Base-by-base conservation (phyloP, 176 grass and related monocot species). In the Panicum miliaceum region DNA sequence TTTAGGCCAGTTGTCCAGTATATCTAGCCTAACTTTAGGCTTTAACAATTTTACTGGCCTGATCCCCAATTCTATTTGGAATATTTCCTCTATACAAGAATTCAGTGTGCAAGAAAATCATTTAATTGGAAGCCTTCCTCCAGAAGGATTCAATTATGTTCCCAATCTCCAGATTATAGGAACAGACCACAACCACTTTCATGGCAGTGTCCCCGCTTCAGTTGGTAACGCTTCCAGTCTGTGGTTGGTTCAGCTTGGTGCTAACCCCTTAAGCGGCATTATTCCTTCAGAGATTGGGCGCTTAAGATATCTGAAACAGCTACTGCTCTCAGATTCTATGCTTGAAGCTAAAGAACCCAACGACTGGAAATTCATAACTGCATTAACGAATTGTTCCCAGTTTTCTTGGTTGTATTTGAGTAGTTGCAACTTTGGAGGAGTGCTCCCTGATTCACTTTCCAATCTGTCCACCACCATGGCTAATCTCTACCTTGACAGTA, bases 1-100 rank as follows among this genome's bases (percentile, higher is more conserved):
- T 12, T 19, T 84, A 0, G 72, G 86, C 5, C 13, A 20, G 1
- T 36, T 88, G 3, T 42, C 72, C 14, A 54, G 43, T 1, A 54
- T 88, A 15, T 71, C 60, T 12, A 8, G 2, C 4, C 34, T 76
- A 0, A 1, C 0, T 19, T 58, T 77, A 14, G 40, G 4, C 0
- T 73, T 8, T 13, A 86, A 86, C 26, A 78, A 82, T 23, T 20
- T 90, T 3, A 41, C n/a, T 11, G 83, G 83, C 0, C 1, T 19
- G 18, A 82, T 90, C 79, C 88, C 77, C 8, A 8, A 40, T 14
- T 60, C 83, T 26, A 37, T 90, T 20, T 86, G 68, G 63, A 86
- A 86, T 20, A 40, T 86, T 23, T 82, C 83, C 12, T 77, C 70
- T 46, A 19, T 90, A 3, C 16, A 0, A 0, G 0, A 0, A 0